Evolutionary conservation across 1,139 yeast genomes (phyloP).

Genomic region (Diutina sp.): DNA sequence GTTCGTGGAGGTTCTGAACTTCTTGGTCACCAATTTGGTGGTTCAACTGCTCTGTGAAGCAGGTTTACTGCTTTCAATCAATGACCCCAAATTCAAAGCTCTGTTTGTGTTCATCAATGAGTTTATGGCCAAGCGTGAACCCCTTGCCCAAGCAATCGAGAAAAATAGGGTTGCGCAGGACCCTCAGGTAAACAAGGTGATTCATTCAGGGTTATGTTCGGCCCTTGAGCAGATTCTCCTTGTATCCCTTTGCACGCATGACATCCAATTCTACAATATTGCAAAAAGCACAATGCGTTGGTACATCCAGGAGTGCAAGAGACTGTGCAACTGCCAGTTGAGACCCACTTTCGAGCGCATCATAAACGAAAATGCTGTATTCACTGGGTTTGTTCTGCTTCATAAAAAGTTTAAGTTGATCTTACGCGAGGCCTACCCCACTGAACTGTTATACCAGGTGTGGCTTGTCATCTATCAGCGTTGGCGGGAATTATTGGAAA

Average conservation of each 20-base stretch:
- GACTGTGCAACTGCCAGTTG: conserved; percentile 7
- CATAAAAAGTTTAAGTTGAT: conserved; percentile 55
- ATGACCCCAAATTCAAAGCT: conserved; percentile 26
- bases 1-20: conserved; percentile 8
- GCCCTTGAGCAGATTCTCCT: conserved; percentile 34
- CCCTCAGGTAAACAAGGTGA: conserved; percentile 8
- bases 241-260: conserved; percentile 42
- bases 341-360: conserved; percentile 35
- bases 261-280: conserved; percentile 40
- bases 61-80: conserved; percentile 20
- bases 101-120: conserved; percentile 24
- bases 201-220: conserved; percentile 12
- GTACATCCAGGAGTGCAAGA: conserved; percentile 24
- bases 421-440: conserved; percentile 44
- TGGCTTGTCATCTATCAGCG: conserved; percentile 49
- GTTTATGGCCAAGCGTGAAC: conserved; percentile 15
- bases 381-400: conserved; percentile 66
- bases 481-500: conserved; percentile 30
- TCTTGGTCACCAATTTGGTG: conserved; percentile 19
- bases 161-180: conserved; percentile 14
- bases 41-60: conserved; percentile 25
- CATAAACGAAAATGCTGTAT: conserved; percentile 44
- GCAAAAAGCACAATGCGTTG: conserved; percentile 37
- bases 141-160: conserved; percentile 11
- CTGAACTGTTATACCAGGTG: conserved; percentile 44